phyloP scores from a whole-genome alignment of 2,329 filamentous ascomycete species.

The Neopestalotiopsis sp. region DNA sequence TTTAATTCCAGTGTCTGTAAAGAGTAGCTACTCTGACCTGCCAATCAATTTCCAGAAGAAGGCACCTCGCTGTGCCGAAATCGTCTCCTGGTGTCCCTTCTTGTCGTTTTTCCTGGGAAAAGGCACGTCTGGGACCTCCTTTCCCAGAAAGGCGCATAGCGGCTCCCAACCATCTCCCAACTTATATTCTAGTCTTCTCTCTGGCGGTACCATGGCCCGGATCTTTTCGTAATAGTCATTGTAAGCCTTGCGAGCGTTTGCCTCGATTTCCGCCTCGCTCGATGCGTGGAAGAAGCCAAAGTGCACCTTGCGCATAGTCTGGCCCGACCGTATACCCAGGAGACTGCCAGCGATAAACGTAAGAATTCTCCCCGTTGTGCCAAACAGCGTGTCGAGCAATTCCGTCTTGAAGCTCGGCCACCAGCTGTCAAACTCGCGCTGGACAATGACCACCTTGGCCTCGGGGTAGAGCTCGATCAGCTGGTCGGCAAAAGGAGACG shows the following conservation, averaged over 20 bases:
- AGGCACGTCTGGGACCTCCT: slow-evolving; percentile 27
- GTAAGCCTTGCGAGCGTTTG: slow-evolving; percentile 68
- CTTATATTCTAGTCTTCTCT: slow-evolving; percentile 35
- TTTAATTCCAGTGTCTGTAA: too few relatives aligned
- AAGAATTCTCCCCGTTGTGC: background rate
- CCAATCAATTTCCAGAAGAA: background rate
- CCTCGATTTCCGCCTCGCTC: slow-evolving; percentile 62
- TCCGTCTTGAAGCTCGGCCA: slow-evolving; percentile 29
- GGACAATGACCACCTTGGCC: slow-evolving; percentile 73
- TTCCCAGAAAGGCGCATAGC: slow-evolving; percentile 33
- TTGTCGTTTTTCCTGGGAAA: slow-evolving; percentile 38
- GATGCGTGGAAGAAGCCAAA: slow-evolving; percentile 69
- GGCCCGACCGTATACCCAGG: slow-evolving; percentile 72
- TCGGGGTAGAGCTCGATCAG: slow-evolving; percentile 76
- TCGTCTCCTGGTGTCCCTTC: slow-evolving; percentile 30
- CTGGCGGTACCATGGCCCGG: slow-evolving; percentile 33
- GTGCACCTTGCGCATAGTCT: slow-evolving; percentile 73
- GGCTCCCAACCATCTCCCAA: slow-evolving; percentile 34
- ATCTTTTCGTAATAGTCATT: slow-evolving; percentile 39
- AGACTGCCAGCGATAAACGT: slow-evolving; percentile 38
- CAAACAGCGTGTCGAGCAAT: background rate
- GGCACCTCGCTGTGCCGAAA: background rate
- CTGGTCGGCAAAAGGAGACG: slow-evolving; percentile 71
- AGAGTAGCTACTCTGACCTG: background rate
- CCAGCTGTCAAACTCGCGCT: slow-evolving; percentile 69